Percentiles rank a stretch among this genome's conserved stretches.
Evolutionary conservation across 1,284 basidiomycete species (phyloP).

Genomic region (Schizophyllum commune): DNA sequence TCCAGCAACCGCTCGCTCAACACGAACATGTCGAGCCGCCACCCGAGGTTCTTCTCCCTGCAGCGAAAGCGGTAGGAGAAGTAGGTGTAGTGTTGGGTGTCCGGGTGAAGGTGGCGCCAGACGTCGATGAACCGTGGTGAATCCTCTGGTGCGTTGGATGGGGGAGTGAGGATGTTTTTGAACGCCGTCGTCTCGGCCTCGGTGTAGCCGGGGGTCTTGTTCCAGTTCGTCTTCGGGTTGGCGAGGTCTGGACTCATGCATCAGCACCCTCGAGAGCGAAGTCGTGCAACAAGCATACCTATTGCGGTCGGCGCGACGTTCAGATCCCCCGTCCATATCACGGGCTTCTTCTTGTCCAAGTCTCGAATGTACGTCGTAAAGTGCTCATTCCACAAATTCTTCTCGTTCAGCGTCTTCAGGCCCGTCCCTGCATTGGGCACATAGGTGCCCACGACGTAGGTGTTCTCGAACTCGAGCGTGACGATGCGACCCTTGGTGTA

Average conservation of each 20-base stretch:
- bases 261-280: not conserved
- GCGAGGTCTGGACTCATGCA: conserved; percentile 43
- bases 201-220: conserved; percentile 76
- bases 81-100: conserved; percentile 70
- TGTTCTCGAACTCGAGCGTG: conserved; percentile 71
- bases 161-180: conserved; percentile 51
- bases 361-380: conserved; percentile 67
- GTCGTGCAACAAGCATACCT: conserved; percentile 30
- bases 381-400: conserved; percentile 71
- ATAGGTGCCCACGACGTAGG: conserved; percentile 76
- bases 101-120: conserved; percentile 74
- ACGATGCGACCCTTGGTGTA: conserved; percentile 70
- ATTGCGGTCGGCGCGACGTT: conserved; percentile 78
- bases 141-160: conserved; percentile 19
- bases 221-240: conserved; percentile 67
- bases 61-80: conserved; percentile 83
- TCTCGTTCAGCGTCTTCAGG: conserved; percentile 71
- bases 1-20: conserved; percentile 59
- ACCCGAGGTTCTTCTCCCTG: conserved; percentile 74
- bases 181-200: conserved; percentile 71
- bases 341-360: conserved; percentile 71
- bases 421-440: conserved; percentile 81
- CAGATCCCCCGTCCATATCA: conserved; percentile 87
- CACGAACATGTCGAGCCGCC: conserved; percentile 81
- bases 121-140: conserved; percentile 64